phyloP scores from a whole-genome alignment of 2,329 filamentous ascomycete species.

The Aspergillus arachidicola region DNA sequence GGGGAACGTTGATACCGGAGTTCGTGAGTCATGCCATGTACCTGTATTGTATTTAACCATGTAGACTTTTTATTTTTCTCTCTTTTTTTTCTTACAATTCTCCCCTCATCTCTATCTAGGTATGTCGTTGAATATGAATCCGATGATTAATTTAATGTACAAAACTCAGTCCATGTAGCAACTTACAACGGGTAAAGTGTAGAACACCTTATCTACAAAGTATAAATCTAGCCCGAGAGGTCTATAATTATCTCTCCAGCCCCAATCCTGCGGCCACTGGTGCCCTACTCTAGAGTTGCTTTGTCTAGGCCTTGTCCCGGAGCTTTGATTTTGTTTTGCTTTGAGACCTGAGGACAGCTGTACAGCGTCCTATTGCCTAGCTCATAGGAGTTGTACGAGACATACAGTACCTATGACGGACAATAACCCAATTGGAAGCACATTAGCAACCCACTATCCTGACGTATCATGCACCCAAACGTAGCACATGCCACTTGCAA shows the following conservation, averaged over 20 bases:
- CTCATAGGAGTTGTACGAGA: neutral
- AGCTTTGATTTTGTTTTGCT: neutral
- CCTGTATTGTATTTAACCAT: conserved; percentile 36
- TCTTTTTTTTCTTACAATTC: conserved; percentile 5
- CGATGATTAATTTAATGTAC: conserved; percentile 14
- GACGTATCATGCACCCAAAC: neutral
- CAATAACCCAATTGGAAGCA: neutral
- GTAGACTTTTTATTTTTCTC: conserved; percentile 31
- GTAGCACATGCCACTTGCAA: neutral
- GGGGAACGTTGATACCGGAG: conserved; percentile 30
- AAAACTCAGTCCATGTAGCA: neutral
- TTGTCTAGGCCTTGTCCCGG: neutral
- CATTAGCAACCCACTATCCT: neutral
- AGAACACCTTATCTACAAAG: neutral
- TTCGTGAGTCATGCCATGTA: conserved; percentile 40
- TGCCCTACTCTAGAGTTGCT: neutral
- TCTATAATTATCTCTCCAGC: neutral
- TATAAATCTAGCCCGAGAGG: neutral
- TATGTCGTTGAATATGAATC: conserved; percentile 23
- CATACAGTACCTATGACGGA: neutral
- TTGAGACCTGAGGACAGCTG: neutral
- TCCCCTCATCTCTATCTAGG: conserved; percentile 27
- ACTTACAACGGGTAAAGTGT: too few relatives aligned
- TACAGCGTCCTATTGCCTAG: neutral
- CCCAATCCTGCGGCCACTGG: neutral